Base-by-base conservation (phyloP, 2,329 filamentous ascomycete species). In the Stagonosporopsis vannaccii region DNA sequence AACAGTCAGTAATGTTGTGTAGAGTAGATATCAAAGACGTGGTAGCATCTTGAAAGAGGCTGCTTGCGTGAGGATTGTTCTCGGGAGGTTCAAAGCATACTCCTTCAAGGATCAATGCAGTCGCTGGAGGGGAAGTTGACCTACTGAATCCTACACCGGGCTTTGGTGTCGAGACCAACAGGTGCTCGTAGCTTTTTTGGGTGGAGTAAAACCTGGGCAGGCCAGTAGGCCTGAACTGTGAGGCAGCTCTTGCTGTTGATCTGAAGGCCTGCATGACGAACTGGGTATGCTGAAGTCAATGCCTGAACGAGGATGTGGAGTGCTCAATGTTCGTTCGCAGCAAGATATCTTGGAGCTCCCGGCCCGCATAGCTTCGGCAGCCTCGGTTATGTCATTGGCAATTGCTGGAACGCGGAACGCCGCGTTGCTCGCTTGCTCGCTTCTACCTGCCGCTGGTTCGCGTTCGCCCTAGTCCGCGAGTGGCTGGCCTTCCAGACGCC, bases 91-190 rank as follows among this genome's bases (percentile, higher is more conserved):
- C 13, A 12, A 12, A 8, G 22, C 8, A 9, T n/a, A 28, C 13
- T 9, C 6, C 7, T 32, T 32, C 13, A n/a, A 7, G 5, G 11
- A 9, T 20, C 19, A 26, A n/a, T 13, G 22, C 22, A 41, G 7
- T 8, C 2, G n/a, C 4, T 13, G 28, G 17, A 13, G 12, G 13
- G 35, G 4, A 39, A 6, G 13, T 25, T 37, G 20, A 36, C 59
- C 59, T 83, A 97, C 94, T 90, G 80, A 97, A 85, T 2, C 91
- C 91, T 55, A 99, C 93, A 46, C 93, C 92, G n/a, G 91, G 89
- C 77, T 89, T 90, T 9, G 94, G 94, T 64, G 86, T 87, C 17
- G 91, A 92, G 46, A 92, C 87, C 66, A 95, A 82, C 67, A 98
- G 88, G 78, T 89, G 89, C 73, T 97, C 90, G 78, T 96, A 97